Evolutionary conservation across 202 grass and related monocot genomes (phyloP).

Genomic region (Bolboschoenoplectus hybrid): DNA sequence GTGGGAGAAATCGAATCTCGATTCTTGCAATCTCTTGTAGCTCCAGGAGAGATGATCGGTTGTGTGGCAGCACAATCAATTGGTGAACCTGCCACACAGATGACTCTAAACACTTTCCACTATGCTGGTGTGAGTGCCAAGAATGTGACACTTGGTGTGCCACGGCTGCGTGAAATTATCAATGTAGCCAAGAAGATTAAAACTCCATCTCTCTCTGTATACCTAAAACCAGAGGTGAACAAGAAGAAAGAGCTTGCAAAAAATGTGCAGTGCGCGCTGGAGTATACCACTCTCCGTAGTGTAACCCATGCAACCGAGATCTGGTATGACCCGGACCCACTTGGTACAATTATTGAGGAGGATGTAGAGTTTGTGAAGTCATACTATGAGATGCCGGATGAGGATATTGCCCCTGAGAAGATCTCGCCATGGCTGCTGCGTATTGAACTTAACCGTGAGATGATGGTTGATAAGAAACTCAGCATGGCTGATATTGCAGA

Average conservation of each 20-base stretch:
- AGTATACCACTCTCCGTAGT: conserved; percentile 92
- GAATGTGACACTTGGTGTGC: conserved; percentile 99
- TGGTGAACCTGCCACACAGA: conserved; percentile 96
- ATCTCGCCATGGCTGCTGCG: conserved; percentile 95
- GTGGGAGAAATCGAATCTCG: conserved; percentile 96
- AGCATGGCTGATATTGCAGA: conserved; percentile 98
- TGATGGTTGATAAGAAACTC: conserved; percentile 99
- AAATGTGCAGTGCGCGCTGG: conserved; percentile 97
- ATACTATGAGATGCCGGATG: conserved; percentile 98
- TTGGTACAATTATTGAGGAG: conserved; percentile 88
- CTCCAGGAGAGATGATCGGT: conserved; percentile 98
- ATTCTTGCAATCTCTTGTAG: conserved; percentile 89
- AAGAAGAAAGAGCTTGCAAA: conserved; percentile 87
- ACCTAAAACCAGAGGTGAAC: conserved; percentile 76
- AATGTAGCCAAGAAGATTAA: conserved; percentile 99
- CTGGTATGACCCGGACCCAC: conserved; percentile 95
- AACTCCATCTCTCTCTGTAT: conserved; percentile 91
- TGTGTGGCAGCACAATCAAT: conserved; percentile 98
- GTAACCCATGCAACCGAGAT: conserved; percentile 96
- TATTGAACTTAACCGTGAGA: conserved; percentile 94
- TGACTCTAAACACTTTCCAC: conserved; percentile 96
- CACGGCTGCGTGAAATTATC: conserved; percentile 93
- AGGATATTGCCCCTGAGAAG: conserved; percentile 85
- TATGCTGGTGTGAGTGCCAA: conserved; percentile 99
- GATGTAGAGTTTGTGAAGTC: conserved; percentile 90